Percentiles rank a stretch among this genome's conserved stretches.
Conservation (phyloP, 176 grass and related monocot genomes). For the Triticum aestivum region DNA sequence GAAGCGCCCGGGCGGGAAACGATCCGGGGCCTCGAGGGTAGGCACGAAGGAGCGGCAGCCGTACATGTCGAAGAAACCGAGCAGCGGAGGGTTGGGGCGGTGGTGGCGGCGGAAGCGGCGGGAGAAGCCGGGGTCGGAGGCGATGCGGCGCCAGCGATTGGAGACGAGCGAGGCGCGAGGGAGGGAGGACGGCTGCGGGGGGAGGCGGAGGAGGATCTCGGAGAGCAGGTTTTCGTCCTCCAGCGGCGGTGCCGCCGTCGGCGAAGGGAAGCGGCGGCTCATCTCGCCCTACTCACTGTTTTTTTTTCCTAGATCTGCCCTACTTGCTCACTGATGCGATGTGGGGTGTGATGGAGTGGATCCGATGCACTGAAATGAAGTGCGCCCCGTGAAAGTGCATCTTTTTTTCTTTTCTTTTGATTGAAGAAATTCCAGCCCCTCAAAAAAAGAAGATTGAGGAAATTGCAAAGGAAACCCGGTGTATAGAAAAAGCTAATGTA, state of each 20-base stretch:
- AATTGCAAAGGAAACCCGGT: too few relatives aligned
- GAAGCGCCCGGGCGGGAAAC: neutral
- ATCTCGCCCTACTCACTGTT: neutral
- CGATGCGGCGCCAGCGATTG: neutral
- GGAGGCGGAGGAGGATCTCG: neutral
- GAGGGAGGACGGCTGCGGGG: neutral
- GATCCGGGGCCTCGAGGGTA: neutral
- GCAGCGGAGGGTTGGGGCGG: neutral
- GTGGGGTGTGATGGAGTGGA: too few relatives aligned
- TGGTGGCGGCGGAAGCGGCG: too few relatives aligned
- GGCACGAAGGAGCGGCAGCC: neutral
- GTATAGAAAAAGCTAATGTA: too few relatives aligned
- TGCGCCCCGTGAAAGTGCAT: too few relatives aligned
- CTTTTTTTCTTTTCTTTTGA: too few relatives aligned
- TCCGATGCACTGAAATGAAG: too few relatives aligned
- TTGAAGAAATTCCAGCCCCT: too few relatives aligned
- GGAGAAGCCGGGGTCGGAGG: neutral
- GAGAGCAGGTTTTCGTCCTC: neutral
- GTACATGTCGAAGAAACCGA: neutral
- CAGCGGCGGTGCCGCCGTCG: neutral
- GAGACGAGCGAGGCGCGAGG: neutral
- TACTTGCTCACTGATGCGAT: too few relatives aligned
- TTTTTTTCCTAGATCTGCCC: too few relatives aligned
- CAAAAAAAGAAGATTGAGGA: too few relatives aligned
- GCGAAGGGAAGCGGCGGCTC: neutral